Percentiles rank a stretch among this genome's conserved stretches.
Evolutionary conservation across 2,329 filamentous ascomycete species (phyloP).

Genomic region (Phialocephala subalpina): DNA sequence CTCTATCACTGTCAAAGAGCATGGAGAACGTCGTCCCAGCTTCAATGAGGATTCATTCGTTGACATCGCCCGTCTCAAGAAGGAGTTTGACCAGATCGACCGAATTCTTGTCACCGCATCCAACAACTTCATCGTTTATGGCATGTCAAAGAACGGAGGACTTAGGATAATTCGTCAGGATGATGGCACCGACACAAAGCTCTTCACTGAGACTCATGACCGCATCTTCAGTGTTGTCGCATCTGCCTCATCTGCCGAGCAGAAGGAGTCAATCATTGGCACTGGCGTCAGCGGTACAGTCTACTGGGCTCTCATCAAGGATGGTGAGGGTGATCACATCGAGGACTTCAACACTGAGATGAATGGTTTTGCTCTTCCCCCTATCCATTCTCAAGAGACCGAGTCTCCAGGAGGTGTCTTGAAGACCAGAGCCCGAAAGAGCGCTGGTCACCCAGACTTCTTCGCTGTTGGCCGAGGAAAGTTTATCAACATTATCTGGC

Average conservation of each 20-base stretch:
- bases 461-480: conserved; percentile 97
- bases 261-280: conserved; percentile 84
- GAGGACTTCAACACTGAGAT: conserved; percentile 82
- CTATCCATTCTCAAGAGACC: conserved; percentile 84
- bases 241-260: conserved; percentile 70
- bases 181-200: conserved; percentile 88
- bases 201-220: conserved; percentile 91
- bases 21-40: conserved; percentile 62
- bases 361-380: conserved; percentile 88
- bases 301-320: conserved; percentile 90
- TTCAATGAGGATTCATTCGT: conserved; percentile 85
- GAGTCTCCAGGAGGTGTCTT: conserved; percentile 91
- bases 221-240: conserved; percentile 94
- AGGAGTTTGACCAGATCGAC: conserved; percentile 97
- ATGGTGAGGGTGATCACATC: conserved; percentile 80
- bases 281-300: conserved; percentile 95
- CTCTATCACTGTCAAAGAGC: conserved; percentile 77
- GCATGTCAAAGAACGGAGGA: conserved; percentile 91
- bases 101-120: conserved; percentile 91
- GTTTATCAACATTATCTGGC: conserved; percentile 89
- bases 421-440: conserved; percentile 93
- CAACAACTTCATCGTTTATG: conserved; percentile 91
- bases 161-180: conserved; percentile 94
- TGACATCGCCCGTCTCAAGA: conserved; percentile 94
- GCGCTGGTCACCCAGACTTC: conserved; percentile 87